A percentile compares a stretch with the other conserved stretches of the same genome.
phyloP scores from a whole-genome alignment of 2,329 filamentous ascomycete species.

The Pyrenochaeta sp. region DNA sequence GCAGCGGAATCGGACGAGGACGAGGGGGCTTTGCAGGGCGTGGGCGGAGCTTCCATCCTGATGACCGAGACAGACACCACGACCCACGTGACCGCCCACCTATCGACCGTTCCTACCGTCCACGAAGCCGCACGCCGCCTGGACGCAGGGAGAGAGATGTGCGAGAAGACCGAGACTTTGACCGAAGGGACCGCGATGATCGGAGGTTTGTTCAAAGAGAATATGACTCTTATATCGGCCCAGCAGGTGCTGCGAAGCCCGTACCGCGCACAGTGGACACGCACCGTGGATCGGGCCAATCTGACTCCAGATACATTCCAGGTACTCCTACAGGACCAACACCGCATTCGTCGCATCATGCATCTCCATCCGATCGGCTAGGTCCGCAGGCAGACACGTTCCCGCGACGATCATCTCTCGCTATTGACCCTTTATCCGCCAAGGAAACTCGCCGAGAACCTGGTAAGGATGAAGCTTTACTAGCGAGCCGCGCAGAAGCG shows the following conservation, averaged over 20 bases:
- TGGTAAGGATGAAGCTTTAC: constrained; percentile 55
- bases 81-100: constrained; percentile 43
- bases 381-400: constrained; percentile 43
- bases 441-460: constrained; percentile 51
- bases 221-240: constrained; percentile 54
- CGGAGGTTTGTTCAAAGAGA: constrained; percentile 56
- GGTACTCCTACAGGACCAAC: constrained; percentile 45
- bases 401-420: constrained; percentile 48
- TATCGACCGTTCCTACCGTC: constrained; percentile 61
- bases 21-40: constrained; percentile 58
- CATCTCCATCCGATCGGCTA: constrained; percentile 43
- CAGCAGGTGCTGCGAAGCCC: constrained; percentile 41
- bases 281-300: constrained; percentile 36
- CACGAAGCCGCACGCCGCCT: constrained; percentile 71
- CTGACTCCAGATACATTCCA: constrained; percentile 43
- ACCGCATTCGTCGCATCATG: constrained; percentile 45
- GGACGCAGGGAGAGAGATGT: constrained; percentile 59
- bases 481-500: constrained; percentile 56
- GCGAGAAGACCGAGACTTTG: constrained; percentile 51
- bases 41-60: constrained; percentile 57
- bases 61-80: constrained; percentile 62
- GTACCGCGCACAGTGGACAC: constrained; percentile 41
- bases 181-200: constrained; percentile 52
- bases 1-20: constrained; percentile 61
- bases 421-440: constrained; percentile 40